Evolutionary conservation across 805 yeast species (phyloP), one percentile per base, ranked within the genome.

Genomic region (Wickerhamomyces tratensis): DNA sequence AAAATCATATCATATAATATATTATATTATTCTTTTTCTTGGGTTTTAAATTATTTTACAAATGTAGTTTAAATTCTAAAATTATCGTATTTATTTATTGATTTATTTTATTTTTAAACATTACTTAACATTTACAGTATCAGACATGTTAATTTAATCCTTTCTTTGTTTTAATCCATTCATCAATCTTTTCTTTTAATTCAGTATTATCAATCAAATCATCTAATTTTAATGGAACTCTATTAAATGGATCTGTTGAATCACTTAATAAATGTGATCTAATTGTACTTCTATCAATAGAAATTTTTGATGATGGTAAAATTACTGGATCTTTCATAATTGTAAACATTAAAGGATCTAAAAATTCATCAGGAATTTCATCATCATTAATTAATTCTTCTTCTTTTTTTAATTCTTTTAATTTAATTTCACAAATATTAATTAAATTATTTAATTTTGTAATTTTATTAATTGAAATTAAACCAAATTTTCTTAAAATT

Each of bases 301-400:
- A 77, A 15, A 89, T 77, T 49, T 77, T 82, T 1, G 96, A 86
- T 8, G 85, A 71, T 8, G 99, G 99, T 52, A 93, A 71, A n/a
- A 75, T 82, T 5, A 93, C 98, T 0, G 99, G 99, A 59, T 93
- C 95, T 51, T 80, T 84, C 98, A 93, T 93, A 39, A 93, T 59
- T 1, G 96, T 86, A 61, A 72, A 93, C 98, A 93, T 91, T 53
- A 93, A 74, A 12, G 99, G 99, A 67, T 93, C 99, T 52, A 93
- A 74, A 58, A 82, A 93, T 60, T 93, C 98, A 58, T 93, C 98
- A 1, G 99, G 99, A 14, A 86, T 75, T 41, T 93, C 98, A 26
- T 95, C 97, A 51, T 86, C 70, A 20, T 20, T 20, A 20, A 20
- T 20, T 20, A 20, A 20, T 57, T 87, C 96, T 49, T 91, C 97